Evolutionary conservation across 345 rosid genomes (phyloP), one percentile per base, ranked within the genome.

Genomic region (Noccaea bulbosa): DNA sequence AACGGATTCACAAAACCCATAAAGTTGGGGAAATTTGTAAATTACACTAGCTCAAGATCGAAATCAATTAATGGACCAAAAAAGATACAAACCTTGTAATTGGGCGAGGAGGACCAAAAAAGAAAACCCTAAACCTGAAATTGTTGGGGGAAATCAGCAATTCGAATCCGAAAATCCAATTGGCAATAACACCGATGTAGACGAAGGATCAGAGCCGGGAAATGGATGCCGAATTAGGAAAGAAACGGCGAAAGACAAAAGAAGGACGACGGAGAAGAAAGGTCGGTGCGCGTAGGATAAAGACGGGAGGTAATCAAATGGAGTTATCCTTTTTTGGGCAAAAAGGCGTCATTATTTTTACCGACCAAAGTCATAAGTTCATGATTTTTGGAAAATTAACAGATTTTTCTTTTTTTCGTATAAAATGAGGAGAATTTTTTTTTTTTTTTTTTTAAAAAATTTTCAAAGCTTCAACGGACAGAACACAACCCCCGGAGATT

Each of bases 71-170:
- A 72, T 14, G 64, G 27, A 53, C 45, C 7, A 20, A 72, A 37
- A 24, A n/a, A n/a, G n/a, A 51, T 33, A 35, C 14, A 6, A 40
- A 44, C 7, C 12, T 7, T 9, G 7, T 27, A 41, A 74, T 11
- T 27, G 30, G 30, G 30, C 30, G 30, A 27, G 30, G 30, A 27
- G 30, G 22, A 20, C 22, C 30, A 27, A 46, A 8, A 11, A 30
- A 37, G 41, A 22, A 67, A 75, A 54, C 17, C 74, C 78, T 75
- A 69, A 62, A 53, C 78, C 78, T 62, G 78, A 54, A 62, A 53
- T 37, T 15, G 27, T 37, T 35, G n/a, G 43, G 69, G 45, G 50
- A 27, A 45, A 66, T 43, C 50, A 24, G 43, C 62, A 56, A 73
- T 65, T 58, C 20, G 8, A 14, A 47, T 48, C 56, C 16, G 56